phyloP scores from a whole-genome alignment of 2,329 filamentous ascomycete genomes.

The Neoascochyta sp. region DNA sequence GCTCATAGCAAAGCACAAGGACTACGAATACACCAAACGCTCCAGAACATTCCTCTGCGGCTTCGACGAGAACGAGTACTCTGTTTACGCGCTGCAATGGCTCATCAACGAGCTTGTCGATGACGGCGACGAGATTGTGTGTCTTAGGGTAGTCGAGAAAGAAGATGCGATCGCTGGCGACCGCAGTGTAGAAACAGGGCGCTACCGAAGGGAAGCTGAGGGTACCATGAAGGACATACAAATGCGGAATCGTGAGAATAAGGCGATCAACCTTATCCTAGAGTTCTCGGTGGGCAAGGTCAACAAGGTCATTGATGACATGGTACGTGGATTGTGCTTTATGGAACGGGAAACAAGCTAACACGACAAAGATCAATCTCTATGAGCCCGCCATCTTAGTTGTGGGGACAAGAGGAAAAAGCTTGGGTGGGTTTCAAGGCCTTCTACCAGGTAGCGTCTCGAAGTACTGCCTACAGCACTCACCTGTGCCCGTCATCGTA shows the following conservation, averaged over 20 bases:
- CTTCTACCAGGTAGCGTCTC: constrained; percentile 85
- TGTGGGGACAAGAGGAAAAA: constrained; percentile 82
- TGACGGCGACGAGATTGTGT: constrained; percentile 90
- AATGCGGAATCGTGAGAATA: constrained; percentile 74
- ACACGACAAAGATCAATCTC: constrained; percentile 68
- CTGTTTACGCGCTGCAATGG: constrained; percentile 89
- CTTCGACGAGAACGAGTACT: constrained; percentile 87
- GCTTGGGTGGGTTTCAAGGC: constrained; percentile 79
- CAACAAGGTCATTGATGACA: constrained; percentile 82
- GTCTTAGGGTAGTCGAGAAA: constrained; percentile 81
- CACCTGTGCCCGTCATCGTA: constrained; percentile 87
- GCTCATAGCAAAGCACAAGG: constrained; percentile 78
- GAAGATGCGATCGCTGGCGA: constrained; percentile 67
- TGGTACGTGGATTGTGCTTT: constrained; percentile 57
- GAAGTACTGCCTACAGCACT: constrained; percentile 92
- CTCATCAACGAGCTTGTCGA: constrained; percentile 87
- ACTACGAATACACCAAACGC: constrained; percentile 74
- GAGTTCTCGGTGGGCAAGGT: constrained; percentile 89
- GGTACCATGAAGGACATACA: constrained; percentile 72
- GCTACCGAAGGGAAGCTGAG: constrained; percentile 73
- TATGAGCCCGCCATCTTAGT: constrained; percentile 90
- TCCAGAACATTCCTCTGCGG: constrained; percentile 89
- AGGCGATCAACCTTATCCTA: constrained; percentile 78
- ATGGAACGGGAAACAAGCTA: constrained; percentile 1
- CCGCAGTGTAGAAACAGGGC: constrained; percentile 58